Evolutionary conservation across 495 filamentous ascomycete species (phyloP).

Genomic region (Cetradonia linearis): DNA sequence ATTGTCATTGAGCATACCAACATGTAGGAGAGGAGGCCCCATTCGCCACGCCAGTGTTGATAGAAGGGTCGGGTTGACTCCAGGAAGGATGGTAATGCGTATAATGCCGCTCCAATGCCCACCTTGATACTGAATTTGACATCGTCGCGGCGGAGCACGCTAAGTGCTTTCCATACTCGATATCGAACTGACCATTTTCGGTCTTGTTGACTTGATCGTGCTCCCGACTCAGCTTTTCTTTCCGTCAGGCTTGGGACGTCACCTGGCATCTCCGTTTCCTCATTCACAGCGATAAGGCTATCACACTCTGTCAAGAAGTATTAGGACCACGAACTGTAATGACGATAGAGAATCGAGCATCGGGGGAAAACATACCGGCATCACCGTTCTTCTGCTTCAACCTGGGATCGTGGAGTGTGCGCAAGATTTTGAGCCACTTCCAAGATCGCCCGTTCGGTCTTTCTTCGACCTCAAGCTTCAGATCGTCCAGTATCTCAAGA

Average conservation of each 20-base stretch:
- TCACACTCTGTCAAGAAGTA: conserved; percentile 9
- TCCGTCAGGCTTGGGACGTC: conserved; percentile 16
- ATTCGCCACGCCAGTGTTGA: conserved; percentile 86
- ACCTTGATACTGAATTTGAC: conserved; percentile 83
- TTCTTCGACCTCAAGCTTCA: conserved; percentile 58
- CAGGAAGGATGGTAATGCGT: conserved; percentile 79
- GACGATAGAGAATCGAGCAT: neutral
- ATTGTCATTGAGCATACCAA: conserved; percentile 96
- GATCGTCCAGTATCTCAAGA: conserved; percentile 71
- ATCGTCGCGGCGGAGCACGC: conserved; percentile 54
- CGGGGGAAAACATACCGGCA: conserved; percentile 20
- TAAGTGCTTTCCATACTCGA: conserved; percentile 48
- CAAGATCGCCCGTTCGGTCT: conserved; percentile 53
- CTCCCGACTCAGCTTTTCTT: conserved; percentile 17
- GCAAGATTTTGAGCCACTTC: conserved; percentile 85
- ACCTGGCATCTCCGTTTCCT: conserved; percentile 12
- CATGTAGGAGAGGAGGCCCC: conserved; percentile 96
- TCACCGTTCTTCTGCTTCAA: conserved; percentile 6
- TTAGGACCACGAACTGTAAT: neutral
- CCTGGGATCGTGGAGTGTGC: conserved; percentile 20
- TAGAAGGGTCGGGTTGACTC: conserved; percentile 68
- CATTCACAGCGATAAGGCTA: conserved; percentile 16
- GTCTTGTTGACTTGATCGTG: conserved; percentile 17
- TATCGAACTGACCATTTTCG: conserved; percentile 34
- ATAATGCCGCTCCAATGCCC: conserved; percentile 75